Evolutionary conservation across 2,329 filamentous ascomycete genomes (phyloP).

Genomic region (Didymellaceae sp.): DNA sequence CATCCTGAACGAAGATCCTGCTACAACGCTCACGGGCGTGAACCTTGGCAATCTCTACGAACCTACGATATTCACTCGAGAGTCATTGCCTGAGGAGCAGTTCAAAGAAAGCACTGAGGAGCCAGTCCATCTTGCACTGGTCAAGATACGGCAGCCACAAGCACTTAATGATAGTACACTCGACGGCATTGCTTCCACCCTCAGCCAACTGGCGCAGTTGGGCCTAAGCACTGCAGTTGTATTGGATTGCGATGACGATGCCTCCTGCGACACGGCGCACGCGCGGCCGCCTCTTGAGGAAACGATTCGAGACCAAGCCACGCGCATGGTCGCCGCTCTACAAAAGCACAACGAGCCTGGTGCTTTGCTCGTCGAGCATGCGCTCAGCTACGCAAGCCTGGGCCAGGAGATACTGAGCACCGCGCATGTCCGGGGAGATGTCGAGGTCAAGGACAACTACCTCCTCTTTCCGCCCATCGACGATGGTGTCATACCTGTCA

Average conservation of each 20-base stretch:
- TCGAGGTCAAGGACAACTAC: conserved; percentile 53
- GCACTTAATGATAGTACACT: conserved; percentile 72
- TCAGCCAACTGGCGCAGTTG: conserved; percentile 81
- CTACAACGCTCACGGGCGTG: conserved; percentile 57
- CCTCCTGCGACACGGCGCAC: conserved; percentile 38
- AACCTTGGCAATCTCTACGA: conserved; percentile 68
- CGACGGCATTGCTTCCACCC: conserved; percentile 77
- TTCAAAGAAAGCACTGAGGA: conserved; percentile 44
- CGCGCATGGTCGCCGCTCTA: conserved; percentile 76
- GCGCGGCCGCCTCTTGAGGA: conserved; percentile 41
- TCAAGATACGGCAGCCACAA: conserved; percentile 81
- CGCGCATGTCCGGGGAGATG: conserved; percentile 43
- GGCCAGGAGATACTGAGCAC: conserved; percentile 38
- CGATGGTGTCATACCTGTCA: conserved; percentile 72
- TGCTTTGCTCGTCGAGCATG: conserved; percentile 70
- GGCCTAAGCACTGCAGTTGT: conserved; percentile 85
- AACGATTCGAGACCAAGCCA: conserved; percentile 67
- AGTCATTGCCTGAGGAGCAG: conserved; percentile 51
- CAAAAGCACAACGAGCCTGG: conserved; percentile 72
- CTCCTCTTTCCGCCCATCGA: conserved; percentile 70
- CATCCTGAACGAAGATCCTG: conserved; percentile 38
- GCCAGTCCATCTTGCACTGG: conserved; percentile 77
- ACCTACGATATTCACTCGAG: conserved; percentile 65
- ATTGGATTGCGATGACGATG: conserved; percentile 69
- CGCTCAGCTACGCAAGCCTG: conserved; percentile 51